phyloP scores from a whole-genome alignment of 495 filamentous ascomycete species.

The Penicillium steckii region DNA sequence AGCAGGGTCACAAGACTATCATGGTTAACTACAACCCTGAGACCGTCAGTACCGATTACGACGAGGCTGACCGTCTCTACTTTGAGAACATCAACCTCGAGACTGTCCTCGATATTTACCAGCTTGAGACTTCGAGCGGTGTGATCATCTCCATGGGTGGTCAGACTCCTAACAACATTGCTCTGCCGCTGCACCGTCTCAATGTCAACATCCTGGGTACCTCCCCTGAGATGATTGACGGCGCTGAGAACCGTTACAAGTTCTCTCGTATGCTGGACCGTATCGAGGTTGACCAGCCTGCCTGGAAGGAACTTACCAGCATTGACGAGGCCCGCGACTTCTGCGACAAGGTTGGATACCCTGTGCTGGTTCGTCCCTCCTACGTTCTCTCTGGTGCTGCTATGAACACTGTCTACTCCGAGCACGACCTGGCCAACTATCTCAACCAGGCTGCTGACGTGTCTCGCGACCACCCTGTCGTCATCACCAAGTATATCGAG shows the following conservation, averaged over 20 bases:
- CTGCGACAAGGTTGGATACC: constrained; percentile 85
- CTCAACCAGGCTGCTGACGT: constrained; percentile 86
- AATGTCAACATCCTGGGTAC: constrained; percentile 93
- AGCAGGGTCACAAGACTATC: constrained; percentile 88
- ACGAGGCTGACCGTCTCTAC: constrained; percentile 92
- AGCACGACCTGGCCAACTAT: constrained; percentile 87
- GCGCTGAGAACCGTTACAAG: constrained; percentile 96
- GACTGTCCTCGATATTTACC: constrained; percentile 92
- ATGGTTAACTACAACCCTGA: constrained; percentile 99
- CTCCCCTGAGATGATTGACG: constrained; percentile 98
- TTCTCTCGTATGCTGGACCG: constrained; percentile 97
- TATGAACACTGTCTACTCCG: constrained; percentile 97
- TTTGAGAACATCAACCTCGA: constrained; percentile 98
- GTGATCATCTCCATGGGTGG: constrained; percentile 99
- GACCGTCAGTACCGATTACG: constrained; percentile 93
- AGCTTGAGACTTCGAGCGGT: constrained; percentile 80
- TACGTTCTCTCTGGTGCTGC: constrained; percentile 97
- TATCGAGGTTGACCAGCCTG: constrained; percentile 91
- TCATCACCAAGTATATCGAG: constrained; percentile 98
- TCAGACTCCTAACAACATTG: constrained; percentile 98
- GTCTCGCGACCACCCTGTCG: constrained; percentile 97
- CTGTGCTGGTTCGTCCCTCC: constrained; percentile 91
- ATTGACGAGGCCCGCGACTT: constrained; percentile 83
- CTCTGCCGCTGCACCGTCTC: constrained; percentile 79
- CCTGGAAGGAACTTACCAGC: constrained; percentile 96